Evolutionary conservation across 2,329 filamentous ascomycete species (phyloP), one percentile per base, ranked within the genome.

Genomic region (Fusarium sp.): DNA sequence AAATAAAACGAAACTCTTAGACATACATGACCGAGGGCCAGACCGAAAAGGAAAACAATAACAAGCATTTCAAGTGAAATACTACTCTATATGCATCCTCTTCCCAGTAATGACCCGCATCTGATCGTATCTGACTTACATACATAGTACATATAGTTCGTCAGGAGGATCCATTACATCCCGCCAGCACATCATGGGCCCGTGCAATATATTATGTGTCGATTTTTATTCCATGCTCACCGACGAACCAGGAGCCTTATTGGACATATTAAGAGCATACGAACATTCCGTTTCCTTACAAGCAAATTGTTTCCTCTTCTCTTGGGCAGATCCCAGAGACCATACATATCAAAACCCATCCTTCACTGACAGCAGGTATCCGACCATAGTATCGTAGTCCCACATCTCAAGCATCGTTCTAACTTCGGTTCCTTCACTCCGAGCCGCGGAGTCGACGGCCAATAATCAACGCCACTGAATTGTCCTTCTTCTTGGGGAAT

Each of bases 121-220:
- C 46, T 51, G 46, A 64, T 64, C 63, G 54, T 55, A 55, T 64
- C 58, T 57, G 27, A 59, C 44, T 54, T 48, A 59, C 44, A 37
- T 37, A 37, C 16, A 41, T 65, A 58, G 18, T 37, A 37, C 18
- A 41, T 65, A 55, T 72, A 48, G 68, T 63, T 63, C 52, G 42
- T 49, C 62, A 46, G 44, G 29, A 45, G 68, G 66, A 67, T 70
- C 68, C 68, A 66, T 70, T 41, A 52, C 27, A 39, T 61, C 49
- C 37, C 48, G 48, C 56, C 41, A 64, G 58, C 63, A 72, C 52
- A 60, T 52, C 63, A 56, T 54, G 68, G 69, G 63, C 63, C 69
- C 54, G 41, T 72, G 68, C 69, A 41, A 54, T 54, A 54, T 72
- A 57, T 60, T 67, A 69, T 72, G 54, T 44, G 33, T 66, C 52